phyloP scores from a whole-genome alignment of 2,329 filamentous ascomycete species.

The Xylariaceae sp. region DNA sequence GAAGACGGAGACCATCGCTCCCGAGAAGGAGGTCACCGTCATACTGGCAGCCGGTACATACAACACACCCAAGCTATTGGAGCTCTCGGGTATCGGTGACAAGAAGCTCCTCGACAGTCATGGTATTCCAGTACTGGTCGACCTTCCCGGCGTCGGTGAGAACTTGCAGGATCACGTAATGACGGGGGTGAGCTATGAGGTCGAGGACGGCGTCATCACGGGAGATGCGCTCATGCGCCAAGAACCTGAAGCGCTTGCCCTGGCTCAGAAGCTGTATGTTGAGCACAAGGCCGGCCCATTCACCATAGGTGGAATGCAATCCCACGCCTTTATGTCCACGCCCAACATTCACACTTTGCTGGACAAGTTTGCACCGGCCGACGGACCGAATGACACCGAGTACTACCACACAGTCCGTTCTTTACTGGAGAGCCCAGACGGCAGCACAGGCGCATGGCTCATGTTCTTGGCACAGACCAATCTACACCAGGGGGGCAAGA shows the following conservation, averaged over 20 bases:
- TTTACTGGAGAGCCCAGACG: slow-evolving; percentile 15
- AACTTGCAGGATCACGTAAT: slow-evolving; percentile 17
- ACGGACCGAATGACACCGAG: slow-evolving; percentile 7
- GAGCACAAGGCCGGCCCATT: slow-evolving; percentile 21
- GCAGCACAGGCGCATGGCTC: slow-evolving; percentile 19
- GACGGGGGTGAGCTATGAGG: slow-evolving; percentile 16
- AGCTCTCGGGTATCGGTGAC: slow-evolving; percentile 19
- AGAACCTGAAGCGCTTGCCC: slow-evolving; percentile 15
- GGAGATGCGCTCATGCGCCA: slow-evolving; percentile 13
- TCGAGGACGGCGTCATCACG: slow-evolving; percentile 10
- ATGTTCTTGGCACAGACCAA: slow-evolving; percentile 23
- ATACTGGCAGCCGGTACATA: slow-evolving; percentile 17
- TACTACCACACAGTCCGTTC: slow-evolving; percentile 14
- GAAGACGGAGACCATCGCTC: slow-evolving; percentile 1
- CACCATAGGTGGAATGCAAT: slow-evolving; percentile 18
- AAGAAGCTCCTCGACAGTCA: slow-evolving; percentile 6
- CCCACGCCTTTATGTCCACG: slow-evolving; percentile 22
- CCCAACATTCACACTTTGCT: no score
- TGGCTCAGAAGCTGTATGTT: slow-evolving; percentile 16
- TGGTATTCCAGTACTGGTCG: slow-evolving; percentile 1
- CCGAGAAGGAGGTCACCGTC: slow-evolving; percentile 16
- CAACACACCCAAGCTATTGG: slow-evolving; percentile 20
- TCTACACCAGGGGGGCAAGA: slow-evolving; percentile 22
- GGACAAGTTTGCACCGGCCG: no score
- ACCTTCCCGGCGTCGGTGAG: slow-evolving; percentile 16